phyloP scores from a whole-genome alignment of 1,284 basidiomycete genomes.

The Phlebopus sp. region DNA sequence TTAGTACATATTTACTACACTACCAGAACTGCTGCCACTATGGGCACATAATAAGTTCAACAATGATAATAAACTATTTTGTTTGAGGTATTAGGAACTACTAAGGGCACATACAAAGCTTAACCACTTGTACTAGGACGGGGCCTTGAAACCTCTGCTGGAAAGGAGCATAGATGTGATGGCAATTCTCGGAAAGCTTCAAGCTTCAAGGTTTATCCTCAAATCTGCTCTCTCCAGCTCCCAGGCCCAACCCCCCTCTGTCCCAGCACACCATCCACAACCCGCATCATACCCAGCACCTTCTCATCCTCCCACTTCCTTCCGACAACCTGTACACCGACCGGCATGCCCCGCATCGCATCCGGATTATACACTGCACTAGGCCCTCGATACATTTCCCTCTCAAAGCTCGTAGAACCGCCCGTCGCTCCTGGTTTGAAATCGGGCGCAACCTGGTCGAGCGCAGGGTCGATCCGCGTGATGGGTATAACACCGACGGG shows the following conservation, averaged over 20 bases:
- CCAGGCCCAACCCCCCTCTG: slow-evolving; percentile 55
- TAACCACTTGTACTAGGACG: too few relatives aligned
- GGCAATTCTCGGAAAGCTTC: too few relatives aligned
- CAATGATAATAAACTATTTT: too few relatives aligned
- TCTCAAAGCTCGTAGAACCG: slow-evolving; percentile 57
- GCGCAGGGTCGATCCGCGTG: slow-evolving; percentile 65
- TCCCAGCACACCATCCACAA: slow-evolving; percentile 71
- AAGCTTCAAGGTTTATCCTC: too few relatives aligned
- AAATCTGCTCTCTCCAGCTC: slow-evolving; percentile 19
- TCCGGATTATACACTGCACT: slow-evolving; percentile 64
- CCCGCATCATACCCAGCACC: slow-evolving; percentile 76
- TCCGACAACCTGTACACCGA: slow-evolving; percentile 81
- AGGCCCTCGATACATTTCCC: slow-evolving; percentile 51
- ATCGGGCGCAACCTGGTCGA: slow-evolving; percentile 60
- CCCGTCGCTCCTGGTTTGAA: slow-evolving; percentile 48
- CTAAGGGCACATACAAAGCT: too few relatives aligned
- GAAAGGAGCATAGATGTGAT: too few relatives aligned
- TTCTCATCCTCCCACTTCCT: slow-evolving; percentile 85
- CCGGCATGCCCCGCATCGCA: slow-evolving; percentile 76
- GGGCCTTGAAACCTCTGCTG: too few relatives aligned
- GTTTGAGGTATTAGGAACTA: too few relatives aligned
- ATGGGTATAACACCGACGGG: slow-evolving; percentile 81
- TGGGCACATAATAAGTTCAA: too few relatives aligned
- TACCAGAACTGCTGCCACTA: too few relatives aligned
- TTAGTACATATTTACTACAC: too few relatives aligned